Evolutionary conservation across 768 basidiomycete genomes (phyloP).

Genomic region (Amanita polypyramis): DNA sequence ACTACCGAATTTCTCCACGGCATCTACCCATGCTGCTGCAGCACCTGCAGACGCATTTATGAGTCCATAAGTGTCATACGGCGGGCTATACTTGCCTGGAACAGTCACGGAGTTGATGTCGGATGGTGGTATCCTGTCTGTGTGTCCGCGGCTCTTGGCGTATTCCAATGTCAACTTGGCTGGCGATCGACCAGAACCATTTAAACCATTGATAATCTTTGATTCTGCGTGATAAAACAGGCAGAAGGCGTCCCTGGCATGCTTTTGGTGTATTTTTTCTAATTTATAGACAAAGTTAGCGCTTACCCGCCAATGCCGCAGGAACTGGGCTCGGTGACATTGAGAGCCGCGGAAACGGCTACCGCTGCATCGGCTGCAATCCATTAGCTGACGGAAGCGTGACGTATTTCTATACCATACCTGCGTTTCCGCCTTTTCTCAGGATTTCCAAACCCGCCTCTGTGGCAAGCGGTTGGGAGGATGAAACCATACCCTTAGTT

Average conservation of each 20-base stretch:
- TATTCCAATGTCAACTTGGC: constrained; percentile 69
- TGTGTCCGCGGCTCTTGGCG: constrained; percentile 56
- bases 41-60: constrained; percentile 40
- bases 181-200: constrained; percentile 88
- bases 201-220: constrained; percentile 78
- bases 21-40: constrained; percentile 94
- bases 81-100: constrained; percentile 35
- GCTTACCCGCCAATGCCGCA: constrained; percentile 89
- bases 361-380: constrained; percentile 83
- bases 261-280: constrained; percentile 8
- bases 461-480: constrained; percentile 85
- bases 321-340: constrained; percentile 79
- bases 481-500: constrained; percentile 79
- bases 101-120: constrained; percentile 91
- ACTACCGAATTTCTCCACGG: constrained; percentile 73
- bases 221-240: constrained; percentile 82
- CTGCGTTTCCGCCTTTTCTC: constrained; percentile 91
- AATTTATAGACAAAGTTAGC: constrained; percentile 5
- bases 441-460: constrained; percentile 90
- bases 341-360: constrained; percentile 85
- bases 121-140: constrained; percentile 62
- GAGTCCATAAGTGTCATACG: neutral
- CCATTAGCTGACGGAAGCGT: neutral
- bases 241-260: constrained; percentile 75
- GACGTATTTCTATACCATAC: constrained; percentile 25